These are phyloP conservation scores for Xylaria sp. DNA, from an alignment of 495 filamentous ascomycete genomes.

Conservation along the genomic window DNA sequence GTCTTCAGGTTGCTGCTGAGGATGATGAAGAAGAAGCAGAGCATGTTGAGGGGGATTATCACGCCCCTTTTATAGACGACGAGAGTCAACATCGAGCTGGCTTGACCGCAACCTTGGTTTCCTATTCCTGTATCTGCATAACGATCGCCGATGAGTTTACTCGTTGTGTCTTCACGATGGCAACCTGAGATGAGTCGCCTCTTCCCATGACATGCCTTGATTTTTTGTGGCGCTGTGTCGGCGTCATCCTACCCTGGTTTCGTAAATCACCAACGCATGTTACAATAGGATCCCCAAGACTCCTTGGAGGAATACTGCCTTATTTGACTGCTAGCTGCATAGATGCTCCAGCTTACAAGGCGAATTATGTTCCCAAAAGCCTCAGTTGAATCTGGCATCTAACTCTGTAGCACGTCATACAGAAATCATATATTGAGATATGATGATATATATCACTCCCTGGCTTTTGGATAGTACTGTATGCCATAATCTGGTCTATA, in stretches of 20 bases:
- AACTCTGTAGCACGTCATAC: not conserved
- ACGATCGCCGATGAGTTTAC: slow-evolving; percentile 5
- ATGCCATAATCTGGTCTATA: not conserved
- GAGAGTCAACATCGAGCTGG: not conserved
- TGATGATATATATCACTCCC: not conserved
- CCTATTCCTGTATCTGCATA: not conserved
- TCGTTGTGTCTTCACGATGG: not conserved
- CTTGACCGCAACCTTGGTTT: not conserved
- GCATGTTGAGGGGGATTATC: not conserved
- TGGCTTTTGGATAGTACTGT: not conserved
- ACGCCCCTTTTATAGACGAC: slow-evolving; percentile 20
- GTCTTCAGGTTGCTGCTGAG: not conserved
- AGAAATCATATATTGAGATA: not conserved
- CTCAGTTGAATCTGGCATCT: not conserved
- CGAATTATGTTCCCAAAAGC: not conserved
- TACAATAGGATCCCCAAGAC: not conserved
- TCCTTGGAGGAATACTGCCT: not conserved
- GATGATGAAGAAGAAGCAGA: not conserved
- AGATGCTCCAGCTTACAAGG: not conserved
- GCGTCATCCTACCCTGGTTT: not conserved
- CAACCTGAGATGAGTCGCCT: not conserved
- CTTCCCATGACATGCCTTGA: slow-evolving; percentile 4
- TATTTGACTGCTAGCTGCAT: not conserved
- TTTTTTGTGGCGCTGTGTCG: slow-evolving; percentile 5
- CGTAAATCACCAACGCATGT: not conserved